These are phyloP conservation scores for Boeremia lycopersici DNA, from an alignment of 2,329 filamentous ascomycete species.

Conservation along the genomic window DNA sequence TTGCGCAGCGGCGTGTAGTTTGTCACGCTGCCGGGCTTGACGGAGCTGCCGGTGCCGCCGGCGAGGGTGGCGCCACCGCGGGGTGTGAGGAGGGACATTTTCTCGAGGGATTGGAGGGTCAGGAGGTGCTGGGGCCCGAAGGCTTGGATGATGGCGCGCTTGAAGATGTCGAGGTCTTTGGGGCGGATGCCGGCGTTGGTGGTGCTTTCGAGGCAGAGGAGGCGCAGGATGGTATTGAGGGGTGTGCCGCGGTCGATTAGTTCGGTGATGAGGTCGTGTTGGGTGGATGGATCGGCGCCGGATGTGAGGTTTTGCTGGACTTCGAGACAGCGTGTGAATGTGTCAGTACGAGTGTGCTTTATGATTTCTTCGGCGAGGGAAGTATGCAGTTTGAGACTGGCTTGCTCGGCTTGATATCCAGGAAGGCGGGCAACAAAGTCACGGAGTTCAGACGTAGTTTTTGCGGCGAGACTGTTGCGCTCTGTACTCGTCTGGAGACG, in stretches of 20 bases:
- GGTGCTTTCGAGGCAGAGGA: constrained; percentile 90
- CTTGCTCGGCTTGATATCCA: constrained; percentile 89
- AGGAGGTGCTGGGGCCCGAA: constrained; percentile 96
- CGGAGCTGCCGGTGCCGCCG: constrained; percentile 48
- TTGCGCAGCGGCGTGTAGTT: constrained; percentile 91
- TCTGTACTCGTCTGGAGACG: constrained; percentile 88
- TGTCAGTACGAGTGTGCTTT: constrained; percentile 86
- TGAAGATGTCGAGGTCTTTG: constrained; percentile 88
- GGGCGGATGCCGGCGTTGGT: constrained; percentile 86
- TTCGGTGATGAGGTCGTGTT: constrained; percentile 91
- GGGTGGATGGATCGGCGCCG: constrained; percentile 83
- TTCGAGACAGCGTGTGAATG: constrained; percentile 86
- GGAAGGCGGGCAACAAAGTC: constrained; percentile 96
- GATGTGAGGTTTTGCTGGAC: constrained; percentile 95
- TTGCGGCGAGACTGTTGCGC: constrained; percentile 76
- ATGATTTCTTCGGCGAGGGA: constrained; percentile 94
- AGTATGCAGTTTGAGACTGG: constrained; percentile 90
- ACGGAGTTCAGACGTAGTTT: constrained; percentile 87
- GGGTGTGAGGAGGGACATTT: constrained; percentile 82
- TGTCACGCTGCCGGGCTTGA: constrained; percentile 58
- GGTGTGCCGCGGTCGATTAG: constrained; percentile 88
- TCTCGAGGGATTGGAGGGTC: constrained; percentile 86
- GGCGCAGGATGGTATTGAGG: constrained; percentile 77
- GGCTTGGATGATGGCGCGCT: constrained; percentile 83
- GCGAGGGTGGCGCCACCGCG: constrained; percentile 50